Evolutionary conservation across 2,329 filamentous ascomycete genomes (phyloP).

Genomic region (Exophiala viscosa): DNA sequence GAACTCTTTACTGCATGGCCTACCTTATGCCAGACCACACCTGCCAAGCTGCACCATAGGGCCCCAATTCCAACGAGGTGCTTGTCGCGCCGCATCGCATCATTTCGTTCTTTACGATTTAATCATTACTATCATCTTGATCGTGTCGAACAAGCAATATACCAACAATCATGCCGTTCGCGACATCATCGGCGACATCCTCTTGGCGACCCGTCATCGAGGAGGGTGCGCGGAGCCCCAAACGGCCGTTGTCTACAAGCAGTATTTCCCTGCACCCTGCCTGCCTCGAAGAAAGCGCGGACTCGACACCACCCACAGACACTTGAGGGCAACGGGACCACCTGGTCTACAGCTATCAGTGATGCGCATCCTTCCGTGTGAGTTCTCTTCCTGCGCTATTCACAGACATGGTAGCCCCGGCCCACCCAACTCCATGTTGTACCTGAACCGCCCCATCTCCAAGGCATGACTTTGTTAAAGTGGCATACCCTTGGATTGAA

Average conservation of each 20-base stretch:
- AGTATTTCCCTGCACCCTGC: not conserved
- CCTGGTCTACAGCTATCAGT: not conserved
- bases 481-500: too few species aligned
- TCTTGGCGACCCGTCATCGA: not conserved
- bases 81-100: too few species aligned
- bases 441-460: too few species aligned
- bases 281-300: not conserved
- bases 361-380: not conserved
- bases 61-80: too few species aligned
- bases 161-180: not conserved
- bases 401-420: too few species aligned
- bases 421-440: too few species aligned
- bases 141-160: too few species aligned
- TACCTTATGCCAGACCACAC: not conserved
- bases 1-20: not conserved
- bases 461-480: too few species aligned
- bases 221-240: not conserved
- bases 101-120: too few species aligned
- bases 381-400: not conserved
- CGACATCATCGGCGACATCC: not conserved
- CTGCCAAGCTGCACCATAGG: not conserved
- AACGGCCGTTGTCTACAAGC: not conserved
- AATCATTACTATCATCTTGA: too few species aligned
- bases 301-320: not conserved
- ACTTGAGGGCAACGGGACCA: not conserved